phyloP scores from a whole-genome alignment of 2,329 filamentous ascomycete species.

The Fusarium sp. region DNA sequence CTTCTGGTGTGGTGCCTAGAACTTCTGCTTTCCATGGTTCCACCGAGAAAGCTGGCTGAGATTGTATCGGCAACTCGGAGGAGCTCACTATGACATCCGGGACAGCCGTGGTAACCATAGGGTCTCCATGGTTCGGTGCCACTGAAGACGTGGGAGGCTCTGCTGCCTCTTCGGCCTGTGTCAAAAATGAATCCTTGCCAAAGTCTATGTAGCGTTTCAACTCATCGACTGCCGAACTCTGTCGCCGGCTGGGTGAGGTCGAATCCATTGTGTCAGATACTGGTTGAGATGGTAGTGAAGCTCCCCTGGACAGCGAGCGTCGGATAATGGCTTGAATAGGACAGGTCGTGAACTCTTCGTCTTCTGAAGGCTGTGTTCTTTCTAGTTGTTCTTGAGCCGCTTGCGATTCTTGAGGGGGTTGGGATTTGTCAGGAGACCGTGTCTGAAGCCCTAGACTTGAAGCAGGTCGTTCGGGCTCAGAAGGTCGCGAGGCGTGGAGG shows the following conservation, averaged over 20 bases:
- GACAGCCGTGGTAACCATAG: background rate
- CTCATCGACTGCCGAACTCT: conserved; percentile 39
- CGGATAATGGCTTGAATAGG: background rate
- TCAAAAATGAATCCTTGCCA: conserved; percentile 26
- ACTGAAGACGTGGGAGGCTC: conserved; percentile 10
- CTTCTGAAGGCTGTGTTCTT: background rate
- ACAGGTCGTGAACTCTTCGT: background rate
- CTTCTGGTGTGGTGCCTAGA: conserved; percentile 34
- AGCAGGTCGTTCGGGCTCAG: background rate
- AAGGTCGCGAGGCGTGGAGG: background rate
- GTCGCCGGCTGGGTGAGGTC: conserved; percentile 20
- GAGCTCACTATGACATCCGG: conserved; percentile 32
- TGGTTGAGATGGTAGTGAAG: background rate
- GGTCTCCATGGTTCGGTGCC: background rate
- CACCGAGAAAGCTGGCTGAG: conserved; percentile 34
- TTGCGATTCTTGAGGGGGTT: conserved; percentile 35
- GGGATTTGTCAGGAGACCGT: background rate
- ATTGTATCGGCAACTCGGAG: conserved; percentile 25
- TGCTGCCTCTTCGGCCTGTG: conserved; percentile 20
- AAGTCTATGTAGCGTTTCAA: conserved; percentile 42
- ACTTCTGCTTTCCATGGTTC: conserved; percentile 45
- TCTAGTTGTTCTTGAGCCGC: conserved; percentile 43
- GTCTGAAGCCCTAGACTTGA: background rate
- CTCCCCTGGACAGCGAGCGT: background rate
- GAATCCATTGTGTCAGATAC: conserved; percentile 31